phyloP scores from a whole-genome alignment of 1,284 basidiomycete species.

The Inonotus obliquus region DNA sequence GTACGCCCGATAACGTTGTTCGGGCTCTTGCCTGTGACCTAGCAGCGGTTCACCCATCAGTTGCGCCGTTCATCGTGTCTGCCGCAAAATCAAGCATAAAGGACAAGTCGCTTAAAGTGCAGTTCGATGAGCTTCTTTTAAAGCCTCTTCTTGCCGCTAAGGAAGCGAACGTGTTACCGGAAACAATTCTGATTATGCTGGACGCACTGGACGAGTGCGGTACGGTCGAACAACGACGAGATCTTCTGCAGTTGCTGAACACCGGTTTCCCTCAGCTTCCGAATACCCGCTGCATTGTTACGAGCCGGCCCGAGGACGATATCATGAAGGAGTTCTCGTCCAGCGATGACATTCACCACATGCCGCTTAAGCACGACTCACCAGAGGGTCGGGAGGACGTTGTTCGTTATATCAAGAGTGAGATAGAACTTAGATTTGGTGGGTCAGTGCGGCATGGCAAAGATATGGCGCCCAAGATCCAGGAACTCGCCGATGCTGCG shows the following conservation, averaged over 20 bases:
- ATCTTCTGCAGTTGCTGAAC: conserved; percentile 27
- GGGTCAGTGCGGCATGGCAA: neutral
- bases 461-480: neutral
- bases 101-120: neutral
- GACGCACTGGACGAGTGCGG: conserved; percentile 11
- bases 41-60: conserved; percentile 11
- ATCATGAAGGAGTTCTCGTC: neutral
- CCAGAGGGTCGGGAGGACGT: neutral
- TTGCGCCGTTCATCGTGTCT: neutral
- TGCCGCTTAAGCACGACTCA: neutral
- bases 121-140: conserved; percentile 4
- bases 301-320: conserved; percentile 3
- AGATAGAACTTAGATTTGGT: neutral
- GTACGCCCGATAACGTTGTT: neutral
- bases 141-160: neutral
- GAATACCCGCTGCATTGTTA: conserved; percentile 4
- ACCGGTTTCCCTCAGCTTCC: conserved; percentile 17
- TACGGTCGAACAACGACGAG: conserved; percentile 23
- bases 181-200: neutral
- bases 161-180: neutral
- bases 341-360: neutral
- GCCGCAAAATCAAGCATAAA: neutral
- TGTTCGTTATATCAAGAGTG: neutral
- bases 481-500: neutral
- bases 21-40: neutral